A percentile compares a stretch with the other conserved stretches of the same genome.
Conservation (phyloP, 2,329 filamentous ascomycete species). For the Fusarium sp. region DNA sequence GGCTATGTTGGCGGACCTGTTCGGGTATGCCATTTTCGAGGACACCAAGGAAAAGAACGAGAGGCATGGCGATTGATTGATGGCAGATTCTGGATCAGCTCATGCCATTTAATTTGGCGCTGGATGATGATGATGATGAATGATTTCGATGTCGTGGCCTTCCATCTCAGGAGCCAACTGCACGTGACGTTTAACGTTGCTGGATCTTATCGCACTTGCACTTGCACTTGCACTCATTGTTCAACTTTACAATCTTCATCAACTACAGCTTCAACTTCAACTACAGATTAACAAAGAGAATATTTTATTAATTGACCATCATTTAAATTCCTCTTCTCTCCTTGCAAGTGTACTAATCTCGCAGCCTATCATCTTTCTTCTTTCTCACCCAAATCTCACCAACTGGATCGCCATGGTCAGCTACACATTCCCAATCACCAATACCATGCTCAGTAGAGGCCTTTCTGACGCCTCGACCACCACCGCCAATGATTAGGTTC, state of each 20-base stretch:
- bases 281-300: slow-evolving; percentile 9
- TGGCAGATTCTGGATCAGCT: slow-evolving; percentile 17
- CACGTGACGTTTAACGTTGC: slow-evolving; percentile 27
- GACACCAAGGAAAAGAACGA: slow-evolving; percentile 60
- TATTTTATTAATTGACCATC: slow-evolving; percentile 15
- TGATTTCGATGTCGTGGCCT: slow-evolving; percentile 34
- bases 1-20: slow-evolving; percentile 58
- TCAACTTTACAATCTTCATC: neutral
- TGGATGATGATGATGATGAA: slow-evolving; percentile 2
- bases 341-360: slow-evolving; percentile 8
- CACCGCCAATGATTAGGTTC: slow-evolving; percentile 81
- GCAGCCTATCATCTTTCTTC: slow-evolving; percentile 31
- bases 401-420: slow-evolving; percentile 72
- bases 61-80: slow-evolving; percentile 55
- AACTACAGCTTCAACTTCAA: neutral
- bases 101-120: slow-evolving; percentile 19
- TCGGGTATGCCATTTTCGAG: slow-evolving; percentile 59
- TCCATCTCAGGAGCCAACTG: slow-evolving; percentile 1
- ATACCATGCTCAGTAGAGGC: slow-evolving; percentile 71
- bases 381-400: slow-evolving; percentile 71
- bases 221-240: neutral
- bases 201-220: neutral
- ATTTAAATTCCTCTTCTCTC: neutral
- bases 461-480: slow-evolving; percentile 71
- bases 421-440: slow-evolving; percentile 75